Evolutionary conservation across 148 eudicot species (phyloP).

Genomic region (Silene latifolia): DNA sequence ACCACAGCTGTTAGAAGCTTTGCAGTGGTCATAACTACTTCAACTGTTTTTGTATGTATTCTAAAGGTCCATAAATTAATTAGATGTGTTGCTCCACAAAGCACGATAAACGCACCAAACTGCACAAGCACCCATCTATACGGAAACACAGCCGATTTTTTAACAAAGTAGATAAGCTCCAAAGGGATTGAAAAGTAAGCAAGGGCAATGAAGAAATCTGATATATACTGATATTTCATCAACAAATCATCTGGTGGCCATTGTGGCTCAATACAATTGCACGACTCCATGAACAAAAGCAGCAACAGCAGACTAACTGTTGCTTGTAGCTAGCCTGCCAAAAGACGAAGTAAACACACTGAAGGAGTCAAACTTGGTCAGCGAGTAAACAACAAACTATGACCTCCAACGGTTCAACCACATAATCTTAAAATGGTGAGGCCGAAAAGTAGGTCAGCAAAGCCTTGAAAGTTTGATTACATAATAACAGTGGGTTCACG

Average conservation of each 20-base stretch:
- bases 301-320: slow-evolving; percentile 17
- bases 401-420: not conserved
- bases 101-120: slow-evolving; percentile 95
- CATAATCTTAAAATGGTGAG: not conserved
- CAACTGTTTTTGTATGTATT: slow-evolving; percentile 71
- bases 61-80: slow-evolving; percentile 81
- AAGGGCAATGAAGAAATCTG: slow-evolving; percentile 93
- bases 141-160: slow-evolving; percentile 93
- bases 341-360: slow-evolving; percentile 9
- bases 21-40: slow-evolving; percentile 73
- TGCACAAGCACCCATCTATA: slow-evolving; percentile 96
- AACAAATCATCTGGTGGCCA: slow-evolving; percentile 81
- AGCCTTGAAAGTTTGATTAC: not conserved
- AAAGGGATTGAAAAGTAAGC: slow-evolving; percentile 95
- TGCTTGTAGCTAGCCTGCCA: slow-evolving; percentile 37
- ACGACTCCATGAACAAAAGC: slow-evolving; percentile 52
- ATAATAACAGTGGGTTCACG: not conserved
- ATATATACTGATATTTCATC: slow-evolving; percentile 91
- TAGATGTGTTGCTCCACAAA: slow-evolving; percentile 93
- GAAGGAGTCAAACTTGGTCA: slow-evolving; percentile 1
- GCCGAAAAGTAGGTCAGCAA: not conserved
- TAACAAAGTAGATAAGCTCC: slow-evolving; percentile 88
- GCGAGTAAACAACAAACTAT: too few relatives aligned
- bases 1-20: slow-evolving; percentile 81
- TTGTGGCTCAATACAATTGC: slow-evolving; percentile 90